Percentiles rank a stretch among this genome's conserved stretches.
Conservation (phyloP, 805 yeast species). For the Zygotorulaspora florentina region DNA sequence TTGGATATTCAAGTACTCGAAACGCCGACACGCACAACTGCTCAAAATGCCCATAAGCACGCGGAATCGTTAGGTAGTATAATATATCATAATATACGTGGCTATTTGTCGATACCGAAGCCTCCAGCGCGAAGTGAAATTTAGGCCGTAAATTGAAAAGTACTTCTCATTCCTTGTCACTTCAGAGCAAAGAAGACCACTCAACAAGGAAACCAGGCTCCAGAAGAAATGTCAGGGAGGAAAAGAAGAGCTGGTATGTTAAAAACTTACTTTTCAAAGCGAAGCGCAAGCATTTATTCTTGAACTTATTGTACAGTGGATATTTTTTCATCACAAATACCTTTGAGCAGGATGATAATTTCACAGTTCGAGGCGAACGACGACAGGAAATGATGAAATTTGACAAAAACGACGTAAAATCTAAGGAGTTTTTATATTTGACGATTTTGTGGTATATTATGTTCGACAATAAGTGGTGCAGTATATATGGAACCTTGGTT, state of each 20-base stretch:
- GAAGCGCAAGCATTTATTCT: too few species aligned
- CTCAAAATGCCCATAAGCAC: too few species aligned
- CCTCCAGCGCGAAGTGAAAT: too few species aligned
- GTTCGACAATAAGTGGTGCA: background rate
- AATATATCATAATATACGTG: too few species aligned
- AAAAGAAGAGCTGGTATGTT: slow-evolving; percentile 21
- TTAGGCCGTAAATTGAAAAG: background rate
- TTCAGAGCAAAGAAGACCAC: background rate
- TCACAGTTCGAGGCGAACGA: background rate
- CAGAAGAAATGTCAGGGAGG: slow-evolving; percentile 12
- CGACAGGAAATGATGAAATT: slow-evolving; percentile 2
- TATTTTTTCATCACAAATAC: background rate
- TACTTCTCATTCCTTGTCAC: background rate
- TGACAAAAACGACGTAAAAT: background rate
- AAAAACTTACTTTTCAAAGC: background rate
- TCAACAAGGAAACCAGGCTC: background rate
- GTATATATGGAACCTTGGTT: too few species aligned
- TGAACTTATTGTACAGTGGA: background rate
- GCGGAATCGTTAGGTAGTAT: too few species aligned
- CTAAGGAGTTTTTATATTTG: background rate
- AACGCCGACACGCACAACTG: too few species aligned
- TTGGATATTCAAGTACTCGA: too few species aligned
- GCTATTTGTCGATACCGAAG: too few species aligned
- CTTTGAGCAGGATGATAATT: background rate
- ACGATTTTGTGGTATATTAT: slow-evolving; percentile 1